Evolutionary conservation across 208 protist genomes (phyloP).

Genomic region (Leishmania guyanensis): DNA sequence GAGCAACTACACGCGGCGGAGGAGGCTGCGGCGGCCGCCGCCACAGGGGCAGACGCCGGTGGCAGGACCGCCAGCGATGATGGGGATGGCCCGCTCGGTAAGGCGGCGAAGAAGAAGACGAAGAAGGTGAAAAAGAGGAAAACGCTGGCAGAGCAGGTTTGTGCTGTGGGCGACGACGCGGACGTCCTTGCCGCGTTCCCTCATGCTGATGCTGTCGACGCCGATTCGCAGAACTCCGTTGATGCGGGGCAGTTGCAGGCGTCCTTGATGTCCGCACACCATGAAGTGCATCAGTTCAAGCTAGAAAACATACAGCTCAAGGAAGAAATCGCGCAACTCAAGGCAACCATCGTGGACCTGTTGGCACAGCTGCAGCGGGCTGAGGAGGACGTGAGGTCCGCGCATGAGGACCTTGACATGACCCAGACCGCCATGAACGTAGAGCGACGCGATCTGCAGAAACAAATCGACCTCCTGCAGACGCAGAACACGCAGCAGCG

Average conservation of each 20-base stretch:
- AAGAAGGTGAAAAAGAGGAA: constrained; percentile 63
- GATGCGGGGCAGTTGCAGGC: constrained; percentile 18
- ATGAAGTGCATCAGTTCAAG: constrained; percentile 47
- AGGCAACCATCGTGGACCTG: constrained; percentile 51
- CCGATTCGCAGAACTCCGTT: background rate
- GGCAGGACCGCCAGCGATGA: constrained; percentile 9
- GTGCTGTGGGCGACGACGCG: constrained; percentile 29
- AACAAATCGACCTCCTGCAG: constrained; percentile 41
- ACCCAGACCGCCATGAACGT: constrained; percentile 29
- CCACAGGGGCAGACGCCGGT: background rate
- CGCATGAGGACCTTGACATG: constrained; percentile 33
- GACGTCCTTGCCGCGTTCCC: constrained; percentile 25
- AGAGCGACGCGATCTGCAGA: constrained; percentile 39
- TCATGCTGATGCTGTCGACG: constrained; percentile 6
- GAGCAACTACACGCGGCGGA: constrained; percentile 38
- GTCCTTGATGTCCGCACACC: constrained; percentile 12
- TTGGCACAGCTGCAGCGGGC: constrained; percentile 42
- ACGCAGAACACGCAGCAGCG: background rate
- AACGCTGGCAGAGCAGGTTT: constrained; percentile 49
- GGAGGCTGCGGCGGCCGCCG: constrained; percentile 11
- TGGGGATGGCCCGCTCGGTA: constrained; percentile 6
- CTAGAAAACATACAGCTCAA: constrained; percentile 55
- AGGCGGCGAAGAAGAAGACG: constrained; percentile 41
- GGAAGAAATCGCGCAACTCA: constrained; percentile 60
- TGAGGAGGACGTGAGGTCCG: constrained; percentile 42